These are phyloP conservation scores for Fusarium anguioides DNA, from an alignment of 2,329 filamentous ascomycete genomes.

Conservation along the genomic window DNA sequence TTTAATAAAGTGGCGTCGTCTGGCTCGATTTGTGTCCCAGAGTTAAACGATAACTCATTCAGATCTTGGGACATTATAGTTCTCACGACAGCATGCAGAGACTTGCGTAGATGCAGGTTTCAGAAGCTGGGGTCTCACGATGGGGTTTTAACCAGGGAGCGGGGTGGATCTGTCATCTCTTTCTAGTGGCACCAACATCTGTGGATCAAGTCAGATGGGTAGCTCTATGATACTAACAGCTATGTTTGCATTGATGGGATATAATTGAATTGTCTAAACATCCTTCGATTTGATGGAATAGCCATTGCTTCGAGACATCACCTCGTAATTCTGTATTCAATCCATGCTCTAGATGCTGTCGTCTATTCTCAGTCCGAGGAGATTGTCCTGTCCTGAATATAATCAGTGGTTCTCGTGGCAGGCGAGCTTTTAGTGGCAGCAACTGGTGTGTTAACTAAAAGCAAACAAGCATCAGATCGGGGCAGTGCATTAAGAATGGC, in stretches of 20 bases:
- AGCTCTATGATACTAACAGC: background rate
- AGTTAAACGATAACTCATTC: background rate
- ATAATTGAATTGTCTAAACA: no score
- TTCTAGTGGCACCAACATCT: background rate
- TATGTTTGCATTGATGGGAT: no score
- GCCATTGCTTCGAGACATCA: no score
- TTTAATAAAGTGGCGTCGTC: background rate
- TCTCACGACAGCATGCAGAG: background rate
- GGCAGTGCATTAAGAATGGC: slow-evolving; percentile 8
- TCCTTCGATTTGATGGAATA: no score
- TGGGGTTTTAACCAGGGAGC: background rate
- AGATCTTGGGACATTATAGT: background rate
- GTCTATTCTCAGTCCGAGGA: background rate
- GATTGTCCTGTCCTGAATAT: background rate
- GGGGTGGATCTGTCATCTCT: background rate
- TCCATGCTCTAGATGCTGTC: no score
- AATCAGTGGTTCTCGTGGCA: background rate
- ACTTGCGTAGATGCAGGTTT: no score
- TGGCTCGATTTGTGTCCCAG: background rate
- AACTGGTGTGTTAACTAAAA: background rate
- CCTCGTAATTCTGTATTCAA: no score
- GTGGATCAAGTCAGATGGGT: background rate
- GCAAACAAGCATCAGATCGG: background rate
- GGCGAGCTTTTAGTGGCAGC: background rate
- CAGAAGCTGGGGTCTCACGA: background rate